phyloP scores from a whole-genome alignment of 768 basidiomycete species.

The Tubosaeta sp. region DNA sequence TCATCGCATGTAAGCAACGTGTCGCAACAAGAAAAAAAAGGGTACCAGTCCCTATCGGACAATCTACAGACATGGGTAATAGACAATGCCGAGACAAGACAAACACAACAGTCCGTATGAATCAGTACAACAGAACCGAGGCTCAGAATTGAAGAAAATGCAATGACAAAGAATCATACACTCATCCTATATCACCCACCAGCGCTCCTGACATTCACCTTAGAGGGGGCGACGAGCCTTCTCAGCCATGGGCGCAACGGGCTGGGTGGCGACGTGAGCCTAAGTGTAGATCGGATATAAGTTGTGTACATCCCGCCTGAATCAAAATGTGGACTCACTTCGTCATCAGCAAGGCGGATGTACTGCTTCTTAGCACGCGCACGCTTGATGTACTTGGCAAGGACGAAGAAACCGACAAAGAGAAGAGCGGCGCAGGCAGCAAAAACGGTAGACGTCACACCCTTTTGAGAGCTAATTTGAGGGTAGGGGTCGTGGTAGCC shows the following conservation, averaged over 20 bases:
- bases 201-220: neutral
- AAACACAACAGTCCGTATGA: conserved; percentile 14
- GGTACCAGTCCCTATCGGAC: conserved; percentile 23
- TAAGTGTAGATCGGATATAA: conserved; percentile 1
- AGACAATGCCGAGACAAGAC: conserved; percentile 8
- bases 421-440: conserved; percentile 35
- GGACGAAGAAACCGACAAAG: conserved; percentile 31
- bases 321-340: conserved; percentile 26
- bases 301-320: neutral
- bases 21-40: conserved; percentile 3
- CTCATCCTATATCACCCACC: neutral
- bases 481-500: conserved; percentile 29
- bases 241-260: conserved; percentile 25
- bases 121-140: conserved; percentile 18
- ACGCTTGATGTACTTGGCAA: conserved; percentile 34
- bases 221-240: conserved; percentile 27
- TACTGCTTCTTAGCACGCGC: conserved; percentile 31
- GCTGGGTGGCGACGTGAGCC: conserved; percentile 18
- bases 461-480: conserved; percentile 29
- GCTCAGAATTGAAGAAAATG: neutral
- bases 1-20: neutral
- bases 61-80: conserved; percentile 14
- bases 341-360: conserved; percentile 35
- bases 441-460: conserved; percentile 30
- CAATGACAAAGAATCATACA: conserved; percentile 4